A percentile compares a stretch with the other conserved stretches of the same genome.
Evolutionary conservation across 495 filamentous ascomycete genomes (phyloP).

Genomic region (Penicillium verhagenii): DNA sequence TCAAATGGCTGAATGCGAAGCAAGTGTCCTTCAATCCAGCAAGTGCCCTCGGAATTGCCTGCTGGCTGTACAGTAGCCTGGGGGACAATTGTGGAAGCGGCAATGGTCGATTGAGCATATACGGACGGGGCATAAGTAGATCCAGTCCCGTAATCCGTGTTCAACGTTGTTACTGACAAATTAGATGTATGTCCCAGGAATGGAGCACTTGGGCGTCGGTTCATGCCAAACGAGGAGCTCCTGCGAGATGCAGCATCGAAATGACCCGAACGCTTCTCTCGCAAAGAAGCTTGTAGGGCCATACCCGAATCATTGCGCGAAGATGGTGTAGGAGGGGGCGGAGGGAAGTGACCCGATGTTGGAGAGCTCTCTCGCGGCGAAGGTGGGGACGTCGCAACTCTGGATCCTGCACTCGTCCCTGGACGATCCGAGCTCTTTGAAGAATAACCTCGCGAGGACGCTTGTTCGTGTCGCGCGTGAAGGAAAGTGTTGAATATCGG

Average conservation of each 20-base stretch:
- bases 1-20: conserved; percentile 72
- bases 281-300: conserved; percentile 75
- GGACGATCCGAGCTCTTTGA: conserved; percentile 67
- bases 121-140: conserved; percentile 92
- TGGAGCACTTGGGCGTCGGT: conserved; percentile 76
- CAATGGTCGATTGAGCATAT: conserved; percentile 95
- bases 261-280: conserved; percentile 93
- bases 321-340: conserved; percentile 67
- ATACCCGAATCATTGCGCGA: conserved; percentile 91
- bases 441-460: conserved; percentile 41
- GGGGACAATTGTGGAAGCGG: conserved; percentile 96
- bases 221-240: conserved; percentile 87
- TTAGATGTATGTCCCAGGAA: conserved; percentile 80
- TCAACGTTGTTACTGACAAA: conserved; percentile 79
- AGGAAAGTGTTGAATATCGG: conserved; percentile 89
- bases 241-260: conserved; percentile 81
- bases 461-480: conserved; percentile 66
- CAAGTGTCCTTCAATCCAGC: conserved; percentile 94
- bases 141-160: conserved; percentile 67
- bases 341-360: conserved; percentile 74
- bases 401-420: conserved; percentile 73
- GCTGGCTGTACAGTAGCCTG: conserved; percentile 83
- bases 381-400: conserved; percentile 66
- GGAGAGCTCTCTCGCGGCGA: conserved; percentile 76
- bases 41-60: conserved; percentile 77